Evolutionary conservation across 1,139 yeast species (phyloP).

Genomic region (Geotrichum restrictum): DNA sequence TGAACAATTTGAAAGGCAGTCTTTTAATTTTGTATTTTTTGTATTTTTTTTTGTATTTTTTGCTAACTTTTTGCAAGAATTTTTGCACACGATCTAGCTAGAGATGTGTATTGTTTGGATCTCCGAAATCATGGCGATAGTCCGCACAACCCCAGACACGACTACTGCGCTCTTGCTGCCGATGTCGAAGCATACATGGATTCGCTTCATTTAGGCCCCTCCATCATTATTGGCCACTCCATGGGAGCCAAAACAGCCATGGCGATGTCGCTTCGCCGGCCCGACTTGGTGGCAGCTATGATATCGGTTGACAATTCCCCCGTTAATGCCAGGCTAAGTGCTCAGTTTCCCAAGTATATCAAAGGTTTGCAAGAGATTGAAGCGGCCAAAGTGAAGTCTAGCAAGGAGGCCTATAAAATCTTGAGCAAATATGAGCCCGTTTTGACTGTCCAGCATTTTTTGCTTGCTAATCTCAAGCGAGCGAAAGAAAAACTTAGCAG

Average conservation of each 20-base stretch:
- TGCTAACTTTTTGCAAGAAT: slow-evolving; percentile 21
- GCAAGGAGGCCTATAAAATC: slow-evolving; percentile 65
- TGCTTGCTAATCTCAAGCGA: slow-evolving; percentile 64
- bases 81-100: slow-evolving; percentile 39
- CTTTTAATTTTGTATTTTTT: no score
- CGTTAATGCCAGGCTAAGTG: slow-evolving; percentile 54
- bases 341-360: slow-evolving; percentile 62
- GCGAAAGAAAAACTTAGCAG: slow-evolving; percentile 34
- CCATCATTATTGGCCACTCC: slow-evolving; percentile 83
- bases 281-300: slow-evolving; percentile 58
- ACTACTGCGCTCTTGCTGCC: slow-evolving; percentile 75
- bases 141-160: slow-evolving; percentile 66
- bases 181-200: slow-evolving; percentile 75
- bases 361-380: slow-evolving; percentile 53
- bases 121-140: slow-evolving; percentile 87
- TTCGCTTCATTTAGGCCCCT: slow-evolving; percentile 47
- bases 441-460: slow-evolving; percentile 63
- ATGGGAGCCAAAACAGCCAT: slow-evolving; percentile 96
- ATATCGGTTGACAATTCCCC: slow-evolving; percentile 91
- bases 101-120: slow-evolving; percentile 62
- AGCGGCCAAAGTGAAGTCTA: slow-evolving; percentile 44
- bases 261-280: slow-evolving; percentile 73
- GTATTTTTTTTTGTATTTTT: no score
- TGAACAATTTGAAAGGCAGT: no score
- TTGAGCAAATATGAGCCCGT: slow-evolving; percentile 59